phyloP scores from a whole-genome alignment of 2,329 filamentous ascomycete species.

The Venturia carpophila region DNA sequence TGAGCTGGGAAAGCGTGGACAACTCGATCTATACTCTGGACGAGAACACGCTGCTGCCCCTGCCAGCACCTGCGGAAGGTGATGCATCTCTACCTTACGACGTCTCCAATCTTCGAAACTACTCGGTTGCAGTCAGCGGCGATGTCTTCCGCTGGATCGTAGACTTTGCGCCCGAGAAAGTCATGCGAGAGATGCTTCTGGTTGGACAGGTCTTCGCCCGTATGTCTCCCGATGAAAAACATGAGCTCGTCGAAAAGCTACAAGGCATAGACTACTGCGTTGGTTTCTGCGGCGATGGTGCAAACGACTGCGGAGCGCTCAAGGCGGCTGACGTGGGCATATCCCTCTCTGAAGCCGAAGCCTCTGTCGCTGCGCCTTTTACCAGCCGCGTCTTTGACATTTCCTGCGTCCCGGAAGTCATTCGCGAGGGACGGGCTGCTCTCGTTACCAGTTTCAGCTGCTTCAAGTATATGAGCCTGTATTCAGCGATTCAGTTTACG shows the following conservation, averaged over 20 bases:
- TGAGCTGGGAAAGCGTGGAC: slow-evolving; percentile 94
- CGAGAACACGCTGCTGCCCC: slow-evolving; percentile 70
- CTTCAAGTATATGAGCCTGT: slow-evolving; percentile 99
- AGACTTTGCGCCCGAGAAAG: slow-evolving; percentile 75
- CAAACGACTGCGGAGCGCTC: slow-evolving; percentile 92
- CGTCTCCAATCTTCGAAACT: slow-evolving; percentile 72
- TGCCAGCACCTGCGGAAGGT: slow-evolving; percentile 58
- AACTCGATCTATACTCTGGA: slow-evolving; percentile 72
- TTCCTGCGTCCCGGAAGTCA: slow-evolving; percentile 86
- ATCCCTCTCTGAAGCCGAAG: slow-evolving; percentile 92
- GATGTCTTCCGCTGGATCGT: slow-evolving; percentile 96
- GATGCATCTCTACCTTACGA: slow-evolving; percentile 84
- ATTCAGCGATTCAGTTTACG: slow-evolving; percentile 98
- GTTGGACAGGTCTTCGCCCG: slow-evolving; percentile 89
- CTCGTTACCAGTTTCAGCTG: slow-evolving; percentile 98
- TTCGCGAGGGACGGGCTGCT: slow-evolving; percentile 84
- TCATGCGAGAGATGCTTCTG: slow-evolving; percentile 81
- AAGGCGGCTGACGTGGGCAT: slow-evolving; percentile 98
- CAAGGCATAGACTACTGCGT: slow-evolving; percentile 93
- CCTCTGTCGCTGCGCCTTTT: slow-evolving; percentile 95
- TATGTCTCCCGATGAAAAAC: slow-evolving; percentile 98
- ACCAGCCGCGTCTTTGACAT: slow-evolving; percentile 95
- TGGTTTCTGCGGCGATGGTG: slow-evolving; percentile 94
- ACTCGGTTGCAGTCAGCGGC: slow-evolving; percentile 80
- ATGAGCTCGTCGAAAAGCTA: slow-evolving; percentile 92